Evolutionary conservation across 106 monocot species (phyloP).

Genomic region (Amphibolis antarctica): DNA sequence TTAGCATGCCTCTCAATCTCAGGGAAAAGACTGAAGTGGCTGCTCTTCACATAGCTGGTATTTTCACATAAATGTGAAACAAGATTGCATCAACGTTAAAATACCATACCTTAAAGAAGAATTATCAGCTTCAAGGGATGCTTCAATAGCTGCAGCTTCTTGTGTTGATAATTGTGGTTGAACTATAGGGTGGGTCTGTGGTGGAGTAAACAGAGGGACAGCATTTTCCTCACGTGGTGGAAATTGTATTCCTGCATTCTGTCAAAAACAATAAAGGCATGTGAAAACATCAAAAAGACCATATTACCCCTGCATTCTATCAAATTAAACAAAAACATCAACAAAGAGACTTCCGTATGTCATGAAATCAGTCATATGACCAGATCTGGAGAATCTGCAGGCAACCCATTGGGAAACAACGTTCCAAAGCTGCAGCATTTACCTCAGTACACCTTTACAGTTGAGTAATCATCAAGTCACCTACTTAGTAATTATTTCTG

Average conservation of each 20-base stretch:
- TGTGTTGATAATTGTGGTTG: slow-evolving; percentile 29
- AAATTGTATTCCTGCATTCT: slow-evolving; percentile 89
- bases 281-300: background rate
- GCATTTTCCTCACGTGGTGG: slow-evolving; percentile 70
- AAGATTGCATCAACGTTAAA: slow-evolving; percentile 2
- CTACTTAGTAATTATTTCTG: too few species aligned
- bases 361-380: too few species aligned
- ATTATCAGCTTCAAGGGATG: slow-evolving; percentile 76
- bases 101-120: slow-evolving; percentile 49
- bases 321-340: too few species aligned
- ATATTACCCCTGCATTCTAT: too few species aligned
- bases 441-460: too few species aligned
- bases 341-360: too few species aligned
- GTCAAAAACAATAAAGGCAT: background rate
- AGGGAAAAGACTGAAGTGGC: background rate
- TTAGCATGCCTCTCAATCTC: too few species aligned
- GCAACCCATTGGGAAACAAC: too few species aligned
- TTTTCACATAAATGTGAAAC: background rate
- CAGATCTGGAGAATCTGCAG: too few species aligned
- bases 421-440: too few species aligned
- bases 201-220: slow-evolving; percentile 79
- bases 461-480: too few species aligned
- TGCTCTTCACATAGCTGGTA: too few species aligned
- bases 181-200: slow-evolving; percentile 55
- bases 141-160: slow-evolving; percentile 61